Base-by-base conservation (phyloP, 352 stramenopile genomes). In the Globisporangium polare region DNA sequence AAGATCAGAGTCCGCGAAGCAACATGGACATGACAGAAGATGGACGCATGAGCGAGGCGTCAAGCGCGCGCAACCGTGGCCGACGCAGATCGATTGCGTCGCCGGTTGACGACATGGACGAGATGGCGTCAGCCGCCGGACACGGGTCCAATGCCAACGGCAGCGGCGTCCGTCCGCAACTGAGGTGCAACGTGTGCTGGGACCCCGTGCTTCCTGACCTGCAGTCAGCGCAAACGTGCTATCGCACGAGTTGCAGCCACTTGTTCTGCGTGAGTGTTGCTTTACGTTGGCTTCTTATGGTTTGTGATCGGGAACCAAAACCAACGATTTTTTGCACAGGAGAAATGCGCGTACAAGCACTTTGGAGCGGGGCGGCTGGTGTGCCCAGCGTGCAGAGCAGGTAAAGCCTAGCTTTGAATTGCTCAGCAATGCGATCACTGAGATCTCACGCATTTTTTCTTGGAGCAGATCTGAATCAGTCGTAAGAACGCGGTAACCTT, bases 301-400 rank as follows among this genome's bases (percentile, higher is more conserved):
- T 43, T 26, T 33, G 22, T 53, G n/a, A 26, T 18, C 9, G 6
- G 45, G 18, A 55, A 27, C 15, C 29, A 18, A 26, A 42, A 1
- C 18, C 50, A 27, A 24, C 37, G 47, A n/a, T 12, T 22, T 49
- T 15, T 22, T 49, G 56, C 4, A 31, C 52, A 92, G 83, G 83
- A 92, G 61, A 92, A 92, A 80, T 92, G 83, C 73, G 83, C 83
- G 27, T 92, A 92, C 69, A 92, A 92, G 35, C 75, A 90, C 63
- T 92, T 92, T 55, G 81, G 81, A 5, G 68, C 75, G 20, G 83
- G 83, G 26, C 70, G 77, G 49, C 62, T 90, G 5, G 63, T 89
- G 49, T 92, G 83, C 33, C 83, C 83, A 5, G 77, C 73, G 2
- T 92, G 83, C 53, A 67, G 63, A 52, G 61, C 72, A 37, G 82